Conservation (phyloP, 2,329 filamentous ascomycete genomes). For the Phaeosphaeriaceae sp. region DNA sequence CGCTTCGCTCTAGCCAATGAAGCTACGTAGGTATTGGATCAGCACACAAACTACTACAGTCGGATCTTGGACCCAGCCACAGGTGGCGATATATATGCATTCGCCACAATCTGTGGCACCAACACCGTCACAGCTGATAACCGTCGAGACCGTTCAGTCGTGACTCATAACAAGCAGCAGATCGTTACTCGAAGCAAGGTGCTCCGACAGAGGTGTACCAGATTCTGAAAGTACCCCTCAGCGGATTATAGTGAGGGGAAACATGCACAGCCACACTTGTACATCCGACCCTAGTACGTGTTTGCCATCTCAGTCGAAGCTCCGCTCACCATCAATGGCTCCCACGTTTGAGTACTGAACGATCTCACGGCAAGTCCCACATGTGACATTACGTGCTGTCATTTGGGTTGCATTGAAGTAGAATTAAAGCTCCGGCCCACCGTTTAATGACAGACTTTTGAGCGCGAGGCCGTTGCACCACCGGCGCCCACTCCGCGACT, state of each 20-base stretch:
- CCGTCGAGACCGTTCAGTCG: neutral
- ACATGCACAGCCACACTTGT: neutral
- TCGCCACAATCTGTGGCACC: slow-evolving; percentile 2
- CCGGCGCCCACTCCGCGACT: neutral
- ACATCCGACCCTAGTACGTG: neutral
- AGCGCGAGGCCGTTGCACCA: neutral
- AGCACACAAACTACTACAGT: neutral
- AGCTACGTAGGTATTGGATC: slow-evolving; percentile 1
- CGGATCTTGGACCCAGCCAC: slow-evolving; percentile 2
- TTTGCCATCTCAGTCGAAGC: neutral
- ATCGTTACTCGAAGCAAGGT: neutral
- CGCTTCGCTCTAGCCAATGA: slow-evolving; percentile 7
- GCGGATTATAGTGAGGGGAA: neutral
- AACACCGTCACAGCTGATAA: neutral
- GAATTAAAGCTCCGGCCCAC: neutral
- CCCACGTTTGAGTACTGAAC: neutral
- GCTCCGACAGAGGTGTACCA: neutral
- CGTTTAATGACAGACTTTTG: neutral
- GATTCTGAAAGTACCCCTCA: neutral
- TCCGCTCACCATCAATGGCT: neutral
- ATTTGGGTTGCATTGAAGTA: neutral
- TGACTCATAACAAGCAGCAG: slow-evolving; percentile 1
- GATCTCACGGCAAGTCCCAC: neutral
- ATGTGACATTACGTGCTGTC: neutral
- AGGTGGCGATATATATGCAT: slow-evolving; percentile 5